Evolutionary conservation across 2,329 filamentous ascomycete genomes (phyloP), one percentile per base, ranked within the genome.

Genomic region (Aspergillus neoniger): DNA sequence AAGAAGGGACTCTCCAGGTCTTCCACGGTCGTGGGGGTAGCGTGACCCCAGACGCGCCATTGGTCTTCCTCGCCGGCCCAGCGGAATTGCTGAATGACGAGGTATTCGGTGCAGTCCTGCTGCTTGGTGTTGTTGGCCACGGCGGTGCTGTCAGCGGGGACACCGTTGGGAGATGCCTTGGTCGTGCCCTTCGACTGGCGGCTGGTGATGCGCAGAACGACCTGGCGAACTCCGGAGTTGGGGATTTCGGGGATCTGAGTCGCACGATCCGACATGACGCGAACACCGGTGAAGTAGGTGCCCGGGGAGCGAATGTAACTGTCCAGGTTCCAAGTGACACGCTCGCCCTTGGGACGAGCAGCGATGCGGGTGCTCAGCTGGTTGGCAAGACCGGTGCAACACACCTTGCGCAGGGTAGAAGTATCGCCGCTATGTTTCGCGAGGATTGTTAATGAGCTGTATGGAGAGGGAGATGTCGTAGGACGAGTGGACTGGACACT

Each of bases 21-120:
- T 14, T 76, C 68, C 52, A 80, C 50, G 17, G 72, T 77, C 7
- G 76, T 80, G 61, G 81, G 78, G 28, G 75, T 74, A 49, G 76
- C 67, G 58, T 77, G 76, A 3, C 82, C 82, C 82, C 82, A 84
- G 54, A 83, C 69, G 63, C 76, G 79, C 82, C 82, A 85, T 15
- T 74, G 69, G 12, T 73, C 72, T 43, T 79, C 72, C 61, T 77
- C 71, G 8, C 79, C 77, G 30, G 72, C 72, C 68, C 77, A 73
- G 38, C 77, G 68, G 36, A 79, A 63, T 68, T 79, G 77, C 72
- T 84, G 82, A 23, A 84, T 66, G 14, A 84, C 82, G 30, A 84
- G 66, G 62, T 84, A 83, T 68, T 85, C 82, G 2, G 72, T 75
- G 62, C 76, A 76, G 63, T 78, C 76, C 69, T 78, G 78, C 55